Percentiles rank a stretch among this genome's conserved stretches.
phyloP scores from a whole-genome alignment of 2,329 filamentous ascomycete species.

The Geosmithia morbida region DNA sequence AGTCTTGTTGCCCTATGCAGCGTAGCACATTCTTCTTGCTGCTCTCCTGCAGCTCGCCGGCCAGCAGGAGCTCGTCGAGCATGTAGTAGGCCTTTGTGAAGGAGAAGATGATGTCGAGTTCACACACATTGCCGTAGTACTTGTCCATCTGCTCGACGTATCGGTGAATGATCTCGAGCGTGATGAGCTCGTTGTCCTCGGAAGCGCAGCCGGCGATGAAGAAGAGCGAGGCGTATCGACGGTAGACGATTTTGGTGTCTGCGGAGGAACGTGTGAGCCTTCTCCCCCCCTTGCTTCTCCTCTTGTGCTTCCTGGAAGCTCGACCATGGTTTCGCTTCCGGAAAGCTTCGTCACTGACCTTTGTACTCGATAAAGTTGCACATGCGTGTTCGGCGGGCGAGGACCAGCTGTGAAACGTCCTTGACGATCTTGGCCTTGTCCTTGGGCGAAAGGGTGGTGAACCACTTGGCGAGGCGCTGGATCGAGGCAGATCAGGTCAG shows the following conservation, averaged over 20 bases:
- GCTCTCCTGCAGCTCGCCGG: constrained; percentile 95
- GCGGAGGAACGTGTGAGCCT: constrained; percentile 2
- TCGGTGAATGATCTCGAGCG: constrained; percentile 94
- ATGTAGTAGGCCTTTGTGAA: constrained; percentile 99
- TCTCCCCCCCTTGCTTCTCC: too few species aligned
- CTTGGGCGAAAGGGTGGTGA: constrained; percentile 90
- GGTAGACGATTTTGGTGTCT: constrained; percentile 99
- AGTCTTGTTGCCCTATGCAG: constrained; percentile 94
- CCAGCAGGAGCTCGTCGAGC: constrained; percentile 85
- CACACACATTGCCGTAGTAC: constrained; percentile 99
- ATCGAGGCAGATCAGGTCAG: constrained; percentile 2
- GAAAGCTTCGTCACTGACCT: constrained; percentile 37
- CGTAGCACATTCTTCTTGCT: constrained; percentile 98
- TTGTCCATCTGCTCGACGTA: constrained; percentile 99
- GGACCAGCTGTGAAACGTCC: constrained; percentile 93
- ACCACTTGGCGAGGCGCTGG: constrained; percentile 98
- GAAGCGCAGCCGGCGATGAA: constrained; percentile 96
- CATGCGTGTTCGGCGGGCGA: constrained; percentile 93
- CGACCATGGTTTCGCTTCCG: not conserved
- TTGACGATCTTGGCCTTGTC: constrained; percentile 99
- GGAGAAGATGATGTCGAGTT: constrained; percentile 99
- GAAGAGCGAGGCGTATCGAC: constrained; percentile 95
- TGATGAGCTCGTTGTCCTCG: constrained; percentile 97
- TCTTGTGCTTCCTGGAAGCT: not conserved
- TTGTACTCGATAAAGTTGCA: constrained; percentile 99